phyloP scores from a whole-genome alignment of 192 early-diverging fungal species.

The Lobulomyces angularis region DNA sequence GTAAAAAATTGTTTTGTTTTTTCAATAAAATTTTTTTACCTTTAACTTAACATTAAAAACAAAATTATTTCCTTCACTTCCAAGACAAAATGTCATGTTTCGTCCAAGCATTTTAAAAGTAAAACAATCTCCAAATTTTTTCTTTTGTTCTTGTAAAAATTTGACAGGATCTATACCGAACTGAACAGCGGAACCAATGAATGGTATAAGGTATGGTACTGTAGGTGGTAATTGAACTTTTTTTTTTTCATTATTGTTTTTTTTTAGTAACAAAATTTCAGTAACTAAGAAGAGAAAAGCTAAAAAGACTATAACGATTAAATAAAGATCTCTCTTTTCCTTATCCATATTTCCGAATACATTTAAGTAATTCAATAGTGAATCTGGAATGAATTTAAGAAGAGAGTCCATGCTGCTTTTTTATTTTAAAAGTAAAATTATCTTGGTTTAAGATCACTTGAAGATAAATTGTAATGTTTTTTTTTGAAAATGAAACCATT shows the following conservation, averaged over 20 bases:
- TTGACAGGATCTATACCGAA: constrained; percentile 84
- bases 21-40: no score
- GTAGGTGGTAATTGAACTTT: constrained; percentile 19
- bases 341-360: no score
- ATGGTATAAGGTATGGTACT: constrained; percentile 62
- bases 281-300: neutral
- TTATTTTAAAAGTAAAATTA: neutral
- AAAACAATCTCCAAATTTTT: constrained; percentile 78
- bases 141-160: constrained; percentile 72
- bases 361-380: no score
- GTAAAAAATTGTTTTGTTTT: no score
- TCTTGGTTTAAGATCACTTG: no score
- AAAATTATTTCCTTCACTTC: constrained; percentile 89
- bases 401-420: neutral
- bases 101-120: constrained; percentile 88
- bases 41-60: constrained; percentile 89
- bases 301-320: constrained; percentile 1
- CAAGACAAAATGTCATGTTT: constrained; percentile 77
- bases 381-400: no score
- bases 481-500: no score
- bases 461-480: no score
- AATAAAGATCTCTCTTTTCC: no score
- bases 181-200: constrained; percentile 72
- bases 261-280: neutral
- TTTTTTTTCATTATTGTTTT: constrained; percentile 1